Conservation (phyloP, 2,329 filamentous ascomycete genomes). For the Neocatenulostroma microsporum region DNA sequence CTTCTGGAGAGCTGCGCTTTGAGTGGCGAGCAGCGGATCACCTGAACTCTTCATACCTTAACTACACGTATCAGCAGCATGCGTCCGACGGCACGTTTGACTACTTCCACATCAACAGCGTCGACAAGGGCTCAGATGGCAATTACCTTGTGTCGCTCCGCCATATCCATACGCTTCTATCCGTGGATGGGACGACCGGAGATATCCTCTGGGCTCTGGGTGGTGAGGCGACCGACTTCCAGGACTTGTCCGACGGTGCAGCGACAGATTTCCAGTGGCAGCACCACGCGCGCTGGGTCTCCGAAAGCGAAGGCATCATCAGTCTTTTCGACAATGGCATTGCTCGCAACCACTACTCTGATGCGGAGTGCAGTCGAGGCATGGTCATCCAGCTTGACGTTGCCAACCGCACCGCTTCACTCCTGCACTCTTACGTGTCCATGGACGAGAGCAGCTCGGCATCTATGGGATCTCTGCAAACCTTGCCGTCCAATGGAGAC, state of each 20-base stretch:
- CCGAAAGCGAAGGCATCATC: slow-evolving; percentile 23
- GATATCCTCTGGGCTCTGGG: slow-evolving; percentile 45
- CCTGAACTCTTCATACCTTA: too few relatives aligned
- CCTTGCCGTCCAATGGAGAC: slow-evolving; percentile 34
- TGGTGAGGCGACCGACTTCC: slow-evolving; percentile 21
- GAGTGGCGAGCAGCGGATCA: slow-evolving; percentile 30
- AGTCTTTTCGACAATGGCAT: slow-evolving; percentile 44
- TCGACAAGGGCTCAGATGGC: slow-evolving; percentile 44
- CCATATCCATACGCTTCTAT: slow-evolving; percentile 41
- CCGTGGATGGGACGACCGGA: slow-evolving; percentile 42
- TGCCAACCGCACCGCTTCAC: slow-evolving; percentile 19
- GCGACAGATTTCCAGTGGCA: slow-evolving; percentile 39
- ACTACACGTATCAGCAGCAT: too few relatives aligned
- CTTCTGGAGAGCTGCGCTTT: slow-evolving; percentile 26
- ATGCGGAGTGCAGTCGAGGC: slow-evolving; percentile 23
- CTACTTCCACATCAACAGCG: slow-evolving; percentile 50
- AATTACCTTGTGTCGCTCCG: slow-evolving; percentile 50
- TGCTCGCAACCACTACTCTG: slow-evolving; percentile 18
- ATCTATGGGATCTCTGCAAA: slow-evolving; percentile 46
- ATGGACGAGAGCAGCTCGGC: slow-evolving; percentile 35
- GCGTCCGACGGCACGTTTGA: slow-evolving; percentile 40
- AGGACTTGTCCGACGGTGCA: slow-evolving; percentile 18
- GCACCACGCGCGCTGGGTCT: slow-evolving; percentile 43
- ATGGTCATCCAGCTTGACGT: slow-evolving; percentile 18
- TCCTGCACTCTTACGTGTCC: slow-evolving; percentile 21